Evolutionary conservation across 371 early-diverging fungal genomes (phyloP), one percentile per base, ranked within the genome.

Genomic region (Mortierella sp.): DNA sequence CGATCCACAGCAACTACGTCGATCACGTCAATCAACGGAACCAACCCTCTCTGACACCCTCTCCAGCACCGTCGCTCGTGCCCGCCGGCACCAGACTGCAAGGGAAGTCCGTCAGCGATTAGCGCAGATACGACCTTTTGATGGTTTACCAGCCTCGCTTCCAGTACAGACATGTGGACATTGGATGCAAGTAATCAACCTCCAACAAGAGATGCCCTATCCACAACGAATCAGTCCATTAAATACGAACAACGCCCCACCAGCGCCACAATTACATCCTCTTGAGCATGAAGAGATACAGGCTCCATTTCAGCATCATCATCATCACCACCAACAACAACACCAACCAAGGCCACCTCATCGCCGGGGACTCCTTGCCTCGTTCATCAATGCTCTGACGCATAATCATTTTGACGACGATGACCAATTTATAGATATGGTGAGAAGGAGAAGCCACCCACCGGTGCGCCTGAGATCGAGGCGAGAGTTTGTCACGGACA

Each of bases 151-250:
- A 1, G 55, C 33, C 3, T 68, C 67, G 2, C 47, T 81, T 0
- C 81, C 81, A 8, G 41, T 81, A 8, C 22, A 57, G 43, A 71
- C 76, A 3, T 72, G 76, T 57, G 81, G 81, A 0, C 81, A 59
- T 5, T 81, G 81, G 81, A 81, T 81, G 1, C 76, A 81, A 28
- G 70, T 63, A 24, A 72, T 81, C 55, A 81, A 81, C 21, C 55
- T 81, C 13, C 81, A 81, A 21, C 76, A 76, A 43, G 81, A 81
- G 32, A 75, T 72, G 3, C 67, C 69, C 15, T 66, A 62, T 21
- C 63, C 52, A 4, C 75, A 72, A 32, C 45, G 50, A 28, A 47
- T 33, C 36, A 63, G 33, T 36, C 36, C 69, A n/a, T 53, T 63
- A 13, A 38, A 22, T 16, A 55, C 32, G 28, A 11, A 28, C 11